A percentile compares a stretch with the other conserved stretches of the same genome.
Evolutionary conservation across 768 basidiomycete species (phyloP).

Genomic region (Termitomyces sp.): DNA sequence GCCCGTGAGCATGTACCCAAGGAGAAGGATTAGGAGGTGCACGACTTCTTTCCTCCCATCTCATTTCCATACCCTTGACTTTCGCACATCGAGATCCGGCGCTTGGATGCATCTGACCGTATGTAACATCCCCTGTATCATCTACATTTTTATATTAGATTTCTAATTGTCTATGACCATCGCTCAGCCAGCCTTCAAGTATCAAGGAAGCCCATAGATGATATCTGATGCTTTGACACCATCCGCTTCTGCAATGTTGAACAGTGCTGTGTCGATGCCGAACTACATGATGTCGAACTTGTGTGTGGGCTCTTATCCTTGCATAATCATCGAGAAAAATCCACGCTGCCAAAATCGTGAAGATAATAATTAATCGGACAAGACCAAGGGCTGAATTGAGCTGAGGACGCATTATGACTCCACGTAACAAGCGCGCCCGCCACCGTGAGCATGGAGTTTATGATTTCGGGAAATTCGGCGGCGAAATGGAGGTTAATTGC

Average conservation of each 20-base stretch:
- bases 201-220: neutral
- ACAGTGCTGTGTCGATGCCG: neutral
- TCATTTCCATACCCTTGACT: neutral
- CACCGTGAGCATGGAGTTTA: neutral
- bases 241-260: neutral
- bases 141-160: neutral
- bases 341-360: too few species aligned
- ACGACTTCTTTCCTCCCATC: neutral
- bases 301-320: neutral
- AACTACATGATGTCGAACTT: neutral
- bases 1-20: neutral
- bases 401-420: neutral
- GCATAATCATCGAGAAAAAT: neutral
- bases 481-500: neutral
- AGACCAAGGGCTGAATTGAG: too few species aligned
- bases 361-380: neutral
- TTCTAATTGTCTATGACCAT: neutral
- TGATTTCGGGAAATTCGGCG: neutral
- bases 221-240: neutral
- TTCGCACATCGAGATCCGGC: neutral
- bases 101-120: neutral
- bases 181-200: neutral
- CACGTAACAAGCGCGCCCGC: neutral
- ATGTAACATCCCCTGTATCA: neutral
- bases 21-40: neutral